These are phyloP conservation scores for Boeremia lycopersici DNA, from an alignment of 2,329 filamentous ascomycete genomes.

Conservation along the genomic window DNA sequence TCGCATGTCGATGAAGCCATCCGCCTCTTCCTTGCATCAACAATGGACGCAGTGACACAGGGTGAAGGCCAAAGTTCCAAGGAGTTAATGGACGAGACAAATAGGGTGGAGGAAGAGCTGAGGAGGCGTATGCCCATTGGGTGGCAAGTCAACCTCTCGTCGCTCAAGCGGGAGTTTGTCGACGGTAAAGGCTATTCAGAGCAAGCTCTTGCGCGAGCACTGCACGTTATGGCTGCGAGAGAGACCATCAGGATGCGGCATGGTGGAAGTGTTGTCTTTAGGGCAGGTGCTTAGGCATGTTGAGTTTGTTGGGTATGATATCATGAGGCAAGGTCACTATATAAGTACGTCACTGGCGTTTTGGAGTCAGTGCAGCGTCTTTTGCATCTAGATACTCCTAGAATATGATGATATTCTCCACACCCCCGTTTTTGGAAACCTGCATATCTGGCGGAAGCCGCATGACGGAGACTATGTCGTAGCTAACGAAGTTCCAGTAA, in stretches of 20 bases:
- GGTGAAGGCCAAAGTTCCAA: conserved; percentile 78
- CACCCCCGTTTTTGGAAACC: too few relatives aligned
- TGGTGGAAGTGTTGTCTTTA: conserved; percentile 51
- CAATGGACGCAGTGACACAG: conserved; percentile 96
- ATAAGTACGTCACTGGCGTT: conserved; percentile 1
- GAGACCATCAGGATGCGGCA: conserved; percentile 85
- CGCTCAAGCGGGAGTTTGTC: conserved; percentile 86
- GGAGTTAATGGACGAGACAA: conserved; percentile 88
- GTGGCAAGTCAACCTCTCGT: conserved; percentile 90
- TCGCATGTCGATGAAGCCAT: conserved; percentile 97
- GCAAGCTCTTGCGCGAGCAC: conserved; percentile 78
- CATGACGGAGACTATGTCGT: too few relatives aligned
- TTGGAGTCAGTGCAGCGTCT: conserved; percentile 1
- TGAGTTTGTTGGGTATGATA: background rate
- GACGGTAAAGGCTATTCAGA: conserved; percentile 90
- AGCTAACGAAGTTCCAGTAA: too few relatives aligned
- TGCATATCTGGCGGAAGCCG: too few relatives aligned
- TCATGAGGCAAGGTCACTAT: background rate
- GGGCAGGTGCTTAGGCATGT: conserved; percentile 21
- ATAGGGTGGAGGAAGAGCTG: conserved; percentile 86
- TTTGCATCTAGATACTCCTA: conserved; percentile 6
- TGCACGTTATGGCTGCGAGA: conserved; percentile 84
- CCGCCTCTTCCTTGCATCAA: conserved; percentile 91
- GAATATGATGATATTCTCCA: background rate
- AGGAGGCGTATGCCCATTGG: conserved; percentile 88